A percentile compares a stretch with the other conserved stretches of the same genome.
Evolutionary conservation across 1,139 yeast species (phyloP).

Genomic region (Pichia sp.): DNA sequence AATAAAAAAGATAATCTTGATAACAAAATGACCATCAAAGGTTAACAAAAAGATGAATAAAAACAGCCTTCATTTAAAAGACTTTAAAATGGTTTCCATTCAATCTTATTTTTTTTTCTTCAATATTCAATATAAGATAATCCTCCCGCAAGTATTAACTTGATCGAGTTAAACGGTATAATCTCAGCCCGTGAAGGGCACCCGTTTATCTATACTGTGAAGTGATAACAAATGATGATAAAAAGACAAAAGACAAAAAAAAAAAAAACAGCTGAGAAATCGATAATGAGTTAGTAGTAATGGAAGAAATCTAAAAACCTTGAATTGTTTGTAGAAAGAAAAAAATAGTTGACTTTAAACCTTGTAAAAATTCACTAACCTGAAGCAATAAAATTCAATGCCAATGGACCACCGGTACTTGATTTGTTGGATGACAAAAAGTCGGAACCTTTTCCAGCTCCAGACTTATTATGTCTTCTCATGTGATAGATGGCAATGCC

Average conservation of each 20-base stretch:
- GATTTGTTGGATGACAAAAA: constrained; percentile 76
- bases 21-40: too few species aligned
- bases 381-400: constrained; percentile 80
- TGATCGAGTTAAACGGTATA: constrained; percentile 83
- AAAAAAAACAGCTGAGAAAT: too few species aligned
- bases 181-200: constrained; percentile 53
- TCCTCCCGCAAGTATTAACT: constrained; percentile 86
- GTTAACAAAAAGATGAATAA: too few species aligned
- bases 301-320: neutral
- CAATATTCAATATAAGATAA: constrained; percentile 27
- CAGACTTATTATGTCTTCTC: constrained; percentile 17
- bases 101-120: constrained; percentile 11
- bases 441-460: constrained; percentile 31
- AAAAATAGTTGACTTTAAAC: too few species aligned
- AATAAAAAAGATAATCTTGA: too few species aligned
- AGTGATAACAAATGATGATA: constrained; percentile 1
- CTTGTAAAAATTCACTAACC: constrained; percentile 44
- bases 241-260: neutral
- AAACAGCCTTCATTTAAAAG: too few species aligned
- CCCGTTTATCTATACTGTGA: constrained; percentile 38
- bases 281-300: neutral
- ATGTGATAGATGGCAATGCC: constrained; percentile 38
- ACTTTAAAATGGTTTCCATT: neutral
- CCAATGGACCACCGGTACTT: constrained; percentile 70
- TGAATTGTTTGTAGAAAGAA: too few species aligned